Base-by-base conservation (phyloP, 2,329 filamentous ascomycete species). In the Pyrenophora teres region DNA sequence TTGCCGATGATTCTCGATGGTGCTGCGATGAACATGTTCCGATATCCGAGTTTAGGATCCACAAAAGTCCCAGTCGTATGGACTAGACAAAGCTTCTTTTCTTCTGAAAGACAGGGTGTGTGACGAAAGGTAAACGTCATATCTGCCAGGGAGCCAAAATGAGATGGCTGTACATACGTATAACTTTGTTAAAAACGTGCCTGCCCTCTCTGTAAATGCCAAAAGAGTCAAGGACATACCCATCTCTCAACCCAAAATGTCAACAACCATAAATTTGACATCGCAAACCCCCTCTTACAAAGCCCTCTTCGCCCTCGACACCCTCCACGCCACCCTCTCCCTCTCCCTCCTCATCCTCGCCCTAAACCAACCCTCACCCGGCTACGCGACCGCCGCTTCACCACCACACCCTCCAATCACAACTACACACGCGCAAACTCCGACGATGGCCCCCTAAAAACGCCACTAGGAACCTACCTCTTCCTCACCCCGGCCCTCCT, bases 241-340 rank as follows among this genome's bases (percentile, higher is more conserved):
- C 6, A 9, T 27, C 27, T 7, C 27, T 6, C 1, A 40, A 16
- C 16, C 6, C 3, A 19, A 25, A 13, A 52, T 52, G 50, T 47
- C 50, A n/a, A 16, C 12, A 9, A 25, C 23, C 18, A 38, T 42
- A 23, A 35, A 41, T n/a, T 33, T 52, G 13, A 47, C 43, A 7
- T 12, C 35, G 19, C 33, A 52, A 35, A 33, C 38, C 16, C 18
- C 25, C n/a, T 52, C 50, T 0, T 52, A 47, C 13, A 43, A 47
- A 30, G 50, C 50, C n/a, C 39, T 52, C 1, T 52, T 52, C 32
- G 43, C 50, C 21, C 50, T 52, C 39, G 50, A 52, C 27, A 36
- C 47, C 25, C 27, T 52, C 3, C 47, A 39, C 0, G 50, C 50
- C 2, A 39, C 43, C 3, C 13, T 27, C 5, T 43, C 50, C 7